Conservation (phyloP, 306 rosid species). For the Acacia confusa region DNA sequence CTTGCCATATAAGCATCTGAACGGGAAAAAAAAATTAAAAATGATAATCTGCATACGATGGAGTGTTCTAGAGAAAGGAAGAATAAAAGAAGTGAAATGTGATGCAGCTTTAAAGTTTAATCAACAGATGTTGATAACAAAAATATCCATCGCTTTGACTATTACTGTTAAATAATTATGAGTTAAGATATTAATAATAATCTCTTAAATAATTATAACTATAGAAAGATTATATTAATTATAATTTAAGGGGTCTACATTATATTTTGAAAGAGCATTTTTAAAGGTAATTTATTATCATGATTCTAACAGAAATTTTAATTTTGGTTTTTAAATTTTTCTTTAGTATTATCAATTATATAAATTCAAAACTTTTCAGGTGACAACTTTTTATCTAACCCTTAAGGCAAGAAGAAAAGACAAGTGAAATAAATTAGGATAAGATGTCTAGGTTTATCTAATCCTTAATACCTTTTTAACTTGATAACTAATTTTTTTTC, state of each 20-base stretch:
- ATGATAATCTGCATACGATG: neutral
- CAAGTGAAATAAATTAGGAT: neutral
- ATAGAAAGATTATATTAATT: too few species aligned
- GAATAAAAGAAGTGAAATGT: neutral
- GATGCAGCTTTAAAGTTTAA: neutral
- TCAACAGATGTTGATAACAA: neutral
- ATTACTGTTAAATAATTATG: neutral
- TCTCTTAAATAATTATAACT: neutral
- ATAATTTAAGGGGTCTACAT: neutral
- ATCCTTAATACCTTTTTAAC: neutral
- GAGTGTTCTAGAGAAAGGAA: neutral
- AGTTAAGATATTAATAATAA: neutral
- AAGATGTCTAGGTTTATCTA: neutral
- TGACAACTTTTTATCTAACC: neutral
- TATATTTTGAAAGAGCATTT: neutral
- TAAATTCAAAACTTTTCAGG: neutral
- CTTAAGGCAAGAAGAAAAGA: neutral
- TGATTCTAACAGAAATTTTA: neutral
- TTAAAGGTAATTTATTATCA: neutral
- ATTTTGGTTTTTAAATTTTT: neutral
- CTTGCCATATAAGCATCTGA: neutral
- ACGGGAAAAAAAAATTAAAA: neutral
- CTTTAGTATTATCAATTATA: neutral
- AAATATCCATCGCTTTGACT: neutral
- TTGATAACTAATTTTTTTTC: neutral